A percentile compares a stretch with the other conserved stretches of the same genome.
These are phyloP conservation scores for Dictyostelium intermedium DNA, from an alignment of 78 protist genomes.

Conservation along the genomic window DNA sequence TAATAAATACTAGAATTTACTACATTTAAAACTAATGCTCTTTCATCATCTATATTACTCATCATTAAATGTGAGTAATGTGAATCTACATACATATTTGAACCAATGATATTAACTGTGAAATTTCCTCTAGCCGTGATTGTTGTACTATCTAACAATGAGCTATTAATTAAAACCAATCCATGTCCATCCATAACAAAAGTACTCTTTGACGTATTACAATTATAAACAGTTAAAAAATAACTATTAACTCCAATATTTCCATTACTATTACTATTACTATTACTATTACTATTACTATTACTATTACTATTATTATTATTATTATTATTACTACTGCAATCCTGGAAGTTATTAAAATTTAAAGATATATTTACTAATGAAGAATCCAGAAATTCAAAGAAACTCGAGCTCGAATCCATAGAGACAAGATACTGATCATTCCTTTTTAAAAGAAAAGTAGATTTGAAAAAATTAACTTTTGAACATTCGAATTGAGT, in stretches of 20 bases:
- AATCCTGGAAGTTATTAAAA: neutral
- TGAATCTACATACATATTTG: neutral
- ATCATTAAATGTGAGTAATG: too few relatives aligned
- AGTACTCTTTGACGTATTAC: neutral
- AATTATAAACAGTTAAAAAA: neutral
- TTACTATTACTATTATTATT: too few relatives aligned
- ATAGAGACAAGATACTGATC: too few relatives aligned
- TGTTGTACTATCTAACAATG: neutral
- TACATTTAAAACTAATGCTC: too few relatives aligned
- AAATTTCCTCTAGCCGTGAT: neutral
- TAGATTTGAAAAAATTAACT: neutral
- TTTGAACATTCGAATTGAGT: neutral
- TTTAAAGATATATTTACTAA: too few relatives aligned
- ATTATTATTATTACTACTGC: too few relatives aligned
- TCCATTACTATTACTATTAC: too few relatives aligned
- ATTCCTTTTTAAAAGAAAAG: neutral
- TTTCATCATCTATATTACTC: too few relatives aligned
- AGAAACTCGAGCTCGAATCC: neutral
- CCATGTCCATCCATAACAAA: neutral
- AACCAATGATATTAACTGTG: too few relatives aligned
- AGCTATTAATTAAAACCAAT: too few relatives aligned
- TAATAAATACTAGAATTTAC: neutral
- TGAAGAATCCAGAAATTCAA: neutral
- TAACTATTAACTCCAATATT: too few relatives aligned
- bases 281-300: too few relatives aligned